Base-by-base conservation (phyloP, 768 basidiomycete species). In the Kwoniella sp. region DNA sequence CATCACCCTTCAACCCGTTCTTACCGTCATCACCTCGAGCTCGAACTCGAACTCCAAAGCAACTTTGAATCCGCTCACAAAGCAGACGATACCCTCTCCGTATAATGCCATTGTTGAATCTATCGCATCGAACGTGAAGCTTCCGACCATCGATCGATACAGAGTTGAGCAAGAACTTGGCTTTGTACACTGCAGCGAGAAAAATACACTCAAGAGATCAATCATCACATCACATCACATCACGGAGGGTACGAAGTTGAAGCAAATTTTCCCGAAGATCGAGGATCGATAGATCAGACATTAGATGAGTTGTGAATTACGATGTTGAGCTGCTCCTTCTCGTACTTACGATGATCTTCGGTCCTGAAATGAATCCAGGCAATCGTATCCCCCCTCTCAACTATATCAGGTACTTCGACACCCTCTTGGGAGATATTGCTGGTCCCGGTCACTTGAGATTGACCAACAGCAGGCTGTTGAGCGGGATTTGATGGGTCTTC, bases 331-430 rank as follows among this genome's bases (percentile, higher is more conserved):
- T n/a, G n/a, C n/a, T n/a, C n/a, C n/a, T n/a, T n/a, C n/a, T n/a
- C n/a, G n/a, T n/a, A 60, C 67, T 60, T 49, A 68, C 67, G 25
- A 58, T 58, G 57, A 36, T 40, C 52, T 29, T 64, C 67, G 17
- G 48, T n/a, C 1, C 29, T 27, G 33, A 68, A 68, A 55, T 63
- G 62, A n/a, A 68, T 52, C 40, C 57, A 60, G 8, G 67, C 67
- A 10, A 68, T 33, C 12, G 67, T 68, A 27, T 59, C 47, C 12
- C 29, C 22, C 15, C 53, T 51, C 30, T 26, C 46, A 15, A 9
- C 40, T 10, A 10, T 19, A 9, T 19, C 40, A 44, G 3, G 40
- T 15, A 15, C 40, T 10, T 19, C 17, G 17, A 44, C 40, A 10
- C 10, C 10, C 17, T 44, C 17, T 19, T 44, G 33, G 33, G 33